Conservation (phyloP, 192 early-diverging fungal species). For the Backusella australiensis region DNA sequence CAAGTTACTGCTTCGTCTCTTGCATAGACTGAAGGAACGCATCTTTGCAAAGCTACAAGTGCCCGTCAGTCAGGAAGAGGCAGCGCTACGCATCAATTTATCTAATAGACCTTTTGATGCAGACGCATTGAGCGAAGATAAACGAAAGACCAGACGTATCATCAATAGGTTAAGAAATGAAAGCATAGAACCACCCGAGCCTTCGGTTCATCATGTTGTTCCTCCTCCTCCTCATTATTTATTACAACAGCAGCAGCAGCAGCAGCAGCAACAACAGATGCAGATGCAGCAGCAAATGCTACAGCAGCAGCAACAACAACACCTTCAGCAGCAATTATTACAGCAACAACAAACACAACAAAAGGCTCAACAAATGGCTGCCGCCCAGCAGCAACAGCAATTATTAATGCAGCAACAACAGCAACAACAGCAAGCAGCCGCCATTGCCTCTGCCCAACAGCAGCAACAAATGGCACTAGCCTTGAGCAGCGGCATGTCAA, state of each 20-base stretch:
- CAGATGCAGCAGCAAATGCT: not conserved
- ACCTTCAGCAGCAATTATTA: not conserved
- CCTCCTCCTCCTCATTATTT: not conserved
- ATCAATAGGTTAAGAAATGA: conserved; percentile 8
- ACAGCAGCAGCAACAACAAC: not conserved
- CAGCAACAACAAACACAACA: not conserved
- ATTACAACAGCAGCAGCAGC: conserved; percentile 8
- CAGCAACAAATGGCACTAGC: not conserved
- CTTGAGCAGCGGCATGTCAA: not conserved
- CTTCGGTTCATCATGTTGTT: not conserved
- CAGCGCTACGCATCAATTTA: conserved; percentile 13
- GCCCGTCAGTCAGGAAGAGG: conserved; percentile 18
- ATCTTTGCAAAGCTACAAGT: conserved; percentile 19
- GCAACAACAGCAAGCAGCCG: not conserved
- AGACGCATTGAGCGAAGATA: conserved; percentile 1
- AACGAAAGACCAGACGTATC: not conserved
- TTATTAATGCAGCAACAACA: not conserved
- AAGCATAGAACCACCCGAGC: conserved; percentile 7
- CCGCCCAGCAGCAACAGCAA: not conserved
- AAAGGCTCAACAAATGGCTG: not conserved
- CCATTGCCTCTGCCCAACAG: not conserved
- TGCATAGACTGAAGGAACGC: conserved; percentile 29
- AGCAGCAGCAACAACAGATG: not conserved
- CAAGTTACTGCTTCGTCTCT: conserved; percentile 39
- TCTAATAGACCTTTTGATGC: conserved; percentile 20